Percentiles rank a stretch among this genome's conserved stretches.
These are phyloP conservation scores for Cercospora sojina DNA, from an alignment of 2,329 filamentous ascomycete species.

Conservation along the genomic window DNA sequence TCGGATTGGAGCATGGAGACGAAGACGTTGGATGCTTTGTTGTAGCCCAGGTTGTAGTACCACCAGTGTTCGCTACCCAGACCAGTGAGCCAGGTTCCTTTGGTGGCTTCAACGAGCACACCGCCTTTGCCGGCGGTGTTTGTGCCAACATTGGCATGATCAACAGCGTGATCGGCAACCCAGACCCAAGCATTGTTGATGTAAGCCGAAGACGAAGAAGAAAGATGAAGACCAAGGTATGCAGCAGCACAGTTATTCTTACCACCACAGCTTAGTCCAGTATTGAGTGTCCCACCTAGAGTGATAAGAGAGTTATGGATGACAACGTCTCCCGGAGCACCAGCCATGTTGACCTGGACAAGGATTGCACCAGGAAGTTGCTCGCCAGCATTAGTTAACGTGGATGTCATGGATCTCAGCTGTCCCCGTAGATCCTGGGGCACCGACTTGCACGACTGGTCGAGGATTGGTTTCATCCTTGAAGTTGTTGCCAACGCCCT, in stretches of 20 bases:
- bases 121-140: slow-evolving; percentile 41
- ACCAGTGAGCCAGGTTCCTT: slow-evolving; percentile 54
- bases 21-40: slow-evolving; percentile 50
- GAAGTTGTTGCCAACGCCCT: slow-evolving; percentile 50
- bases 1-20: slow-evolving; percentile 52
- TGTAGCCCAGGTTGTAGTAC: slow-evolving; percentile 51
- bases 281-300: slow-evolving; percentile 37
- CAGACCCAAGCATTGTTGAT: slow-evolving; percentile 55
- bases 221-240: slow-evolving; percentile 48
- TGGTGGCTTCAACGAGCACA: slow-evolving; percentile 41
- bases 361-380: slow-evolving; percentile 45
- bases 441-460: slow-evolving; percentile 54
- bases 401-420: slow-evolving; percentile 55
- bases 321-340: slow-evolving; percentile 51
- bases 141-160: slow-evolving; percentile 37
- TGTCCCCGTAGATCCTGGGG: slow-evolving; percentile 48
- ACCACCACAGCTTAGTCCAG: slow-evolving; percentile 41
- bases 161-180: slow-evolving; percentile 53
- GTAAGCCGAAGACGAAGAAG: slow-evolving; percentile 47
- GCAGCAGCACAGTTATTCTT: slow-evolving; percentile 27
- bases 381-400: slow-evolving; percentile 51
- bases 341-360: slow-evolving; percentile 54
- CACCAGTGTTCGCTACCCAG: slow-evolving; percentile 53
- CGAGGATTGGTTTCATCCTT: slow-evolving; percentile 45
- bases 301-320: slow-evolving; percentile 36